phyloP scores from a whole-genome alignment of 2,329 filamentous ascomycete species.

The Samsoniella hepiali region DNA sequence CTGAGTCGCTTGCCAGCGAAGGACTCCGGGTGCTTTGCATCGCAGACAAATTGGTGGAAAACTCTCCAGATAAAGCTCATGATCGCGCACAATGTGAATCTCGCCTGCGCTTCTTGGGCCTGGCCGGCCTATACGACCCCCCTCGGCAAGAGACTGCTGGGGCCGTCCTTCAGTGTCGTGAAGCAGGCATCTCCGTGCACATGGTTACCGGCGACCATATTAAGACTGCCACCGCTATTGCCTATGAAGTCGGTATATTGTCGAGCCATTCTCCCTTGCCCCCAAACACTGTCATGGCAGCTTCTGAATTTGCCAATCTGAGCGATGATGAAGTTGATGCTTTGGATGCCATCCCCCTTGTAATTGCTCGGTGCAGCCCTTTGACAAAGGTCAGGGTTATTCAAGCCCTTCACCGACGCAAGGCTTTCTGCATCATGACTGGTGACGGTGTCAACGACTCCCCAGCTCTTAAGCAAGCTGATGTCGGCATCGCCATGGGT shows the following conservation, averaged over 20 bases:
- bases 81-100: constrained; percentile 54
- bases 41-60: constrained; percentile 48
- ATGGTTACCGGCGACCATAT: constrained; percentile 70
- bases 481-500: constrained; percentile 76
- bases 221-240: constrained; percentile 64
- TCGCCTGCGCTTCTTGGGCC: constrained; percentile 61
- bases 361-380: constrained; percentile 67
- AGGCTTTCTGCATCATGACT: constrained; percentile 70
- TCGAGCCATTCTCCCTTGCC: constrained; percentile 34
- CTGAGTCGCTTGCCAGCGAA: constrained; percentile 56
- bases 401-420: constrained; percentile 66
- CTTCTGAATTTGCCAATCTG: constrained; percentile 60
- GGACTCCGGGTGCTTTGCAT: constrained; percentile 68
- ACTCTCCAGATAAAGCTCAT: constrained; percentile 35
- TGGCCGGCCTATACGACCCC: constrained; percentile 70
- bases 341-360: constrained; percentile 59
- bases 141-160: constrained; percentile 64
- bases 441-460: constrained; percentile 75
- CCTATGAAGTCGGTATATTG: constrained; percentile 62
- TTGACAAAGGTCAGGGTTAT: constrained; percentile 74
- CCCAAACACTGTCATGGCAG: constrained; percentile 55
- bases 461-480: constrained; percentile 67
- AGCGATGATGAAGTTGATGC: constrained; percentile 60
- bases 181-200: constrained; percentile 62
- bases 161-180: constrained; percentile 56